phyloP scores from a whole-genome alignment of 139 green algal species.

The Chlamydomonas asymmetrica region DNA sequence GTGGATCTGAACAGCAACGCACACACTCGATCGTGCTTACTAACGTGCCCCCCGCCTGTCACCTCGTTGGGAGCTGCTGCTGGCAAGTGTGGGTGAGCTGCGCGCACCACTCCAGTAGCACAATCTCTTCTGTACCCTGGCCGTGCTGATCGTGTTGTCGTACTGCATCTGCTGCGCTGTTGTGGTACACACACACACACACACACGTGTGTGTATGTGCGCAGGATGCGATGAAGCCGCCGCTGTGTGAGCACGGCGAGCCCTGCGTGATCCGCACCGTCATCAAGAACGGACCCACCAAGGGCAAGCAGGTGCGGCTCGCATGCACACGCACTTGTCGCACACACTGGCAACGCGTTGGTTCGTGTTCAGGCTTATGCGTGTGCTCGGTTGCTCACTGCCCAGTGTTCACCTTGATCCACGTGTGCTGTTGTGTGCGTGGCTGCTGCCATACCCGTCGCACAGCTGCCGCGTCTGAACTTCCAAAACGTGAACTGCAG shows the following conservation, averaged over 20 bases:
- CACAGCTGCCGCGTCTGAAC: not conserved
- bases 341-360: not conserved
- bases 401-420: not conserved
- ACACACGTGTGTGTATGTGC: too few species aligned
- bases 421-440: not conserved
- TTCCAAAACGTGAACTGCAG: not conserved
- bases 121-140: too few species aligned
- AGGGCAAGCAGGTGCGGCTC: conserved; percentile 17
- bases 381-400: not conserved
- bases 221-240: not conserved
- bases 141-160: too few species aligned
- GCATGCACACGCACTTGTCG: not conserved
- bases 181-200: too few species aligned
- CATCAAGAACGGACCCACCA: conserved; percentile 51
- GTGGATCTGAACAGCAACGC: too few species aligned
- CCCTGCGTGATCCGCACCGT: conserved; percentile 50
- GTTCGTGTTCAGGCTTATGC: not conserved
- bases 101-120: too few species aligned
- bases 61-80: too few species aligned
- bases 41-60: too few species aligned
- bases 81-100: too few species aligned
- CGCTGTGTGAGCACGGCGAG: conserved; percentile 47
- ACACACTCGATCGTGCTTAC: too few species aligned
- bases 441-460: not conserved
- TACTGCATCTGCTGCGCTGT: too few species aligned